Evolutionary conservation across 2,329 filamentous ascomycete species (phyloP).

Genomic region (Endoconidiophora polonica): DNA sequence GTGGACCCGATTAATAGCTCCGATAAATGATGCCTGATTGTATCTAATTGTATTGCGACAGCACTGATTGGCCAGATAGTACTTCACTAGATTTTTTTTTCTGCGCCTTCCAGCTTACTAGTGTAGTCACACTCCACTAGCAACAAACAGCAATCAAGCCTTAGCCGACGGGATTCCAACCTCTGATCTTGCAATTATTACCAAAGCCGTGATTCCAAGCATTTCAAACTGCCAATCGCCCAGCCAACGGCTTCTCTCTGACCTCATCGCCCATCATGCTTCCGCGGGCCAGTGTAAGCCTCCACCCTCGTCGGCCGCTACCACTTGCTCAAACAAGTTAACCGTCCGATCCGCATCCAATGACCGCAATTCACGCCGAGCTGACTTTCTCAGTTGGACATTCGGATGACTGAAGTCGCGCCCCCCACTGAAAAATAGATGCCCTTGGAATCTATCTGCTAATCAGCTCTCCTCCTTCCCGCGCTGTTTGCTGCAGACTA

Average conservation of each 20-base stretch:
- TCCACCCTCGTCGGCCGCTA: not conserved
- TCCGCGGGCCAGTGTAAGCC: conserved; percentile 12
- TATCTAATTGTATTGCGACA: not conserved
- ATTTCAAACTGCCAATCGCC: not conserved
- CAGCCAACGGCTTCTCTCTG: not conserved
- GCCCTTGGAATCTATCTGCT: not conserved
- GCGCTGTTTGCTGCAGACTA: not conserved
- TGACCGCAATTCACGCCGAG: not conserved
- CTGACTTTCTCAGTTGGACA: too few species aligned
- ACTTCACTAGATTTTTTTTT: not conserved
- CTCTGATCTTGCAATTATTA: not conserved
- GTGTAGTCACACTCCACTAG: not conserved
- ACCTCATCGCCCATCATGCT: conserved; percentile 5
- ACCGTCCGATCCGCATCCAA: not conserved
- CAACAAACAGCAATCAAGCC: not conserved
- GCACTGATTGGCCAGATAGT: not conserved
- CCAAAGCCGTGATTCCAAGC: not conserved
- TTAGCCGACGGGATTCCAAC: not conserved
- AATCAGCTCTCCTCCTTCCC: not conserved
- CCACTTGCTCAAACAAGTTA: conserved; percentile 8
- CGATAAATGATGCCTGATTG: not conserved
- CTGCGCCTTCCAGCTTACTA: not conserved
- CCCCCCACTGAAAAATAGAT: too few species aligned
- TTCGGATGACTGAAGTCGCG: too few species aligned
- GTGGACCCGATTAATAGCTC: not conserved